Evolutionary conservation across 768 basidiomycete species (phyloP), one percentile per base, ranked within the genome.

Genomic region (Astraeus odoratus): DNA sequence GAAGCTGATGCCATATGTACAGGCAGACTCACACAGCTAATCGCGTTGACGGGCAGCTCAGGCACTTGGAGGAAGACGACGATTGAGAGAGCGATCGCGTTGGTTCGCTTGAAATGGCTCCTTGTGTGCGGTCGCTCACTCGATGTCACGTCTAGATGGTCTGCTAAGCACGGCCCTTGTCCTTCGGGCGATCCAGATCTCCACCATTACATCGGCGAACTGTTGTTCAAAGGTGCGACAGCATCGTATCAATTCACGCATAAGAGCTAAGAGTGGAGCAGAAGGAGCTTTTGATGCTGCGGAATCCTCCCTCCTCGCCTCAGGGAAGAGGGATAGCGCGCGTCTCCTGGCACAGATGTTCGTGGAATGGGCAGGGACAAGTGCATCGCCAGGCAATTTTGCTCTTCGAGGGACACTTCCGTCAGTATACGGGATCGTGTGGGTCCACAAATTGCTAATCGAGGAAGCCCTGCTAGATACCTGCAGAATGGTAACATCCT

Each of bases 11-110:
- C 25, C 12, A 25, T 19, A 42, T n/a, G n/a, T n/a, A 26, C 51
- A 95, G 93, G 86, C 51, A 81, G 84, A 55, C 57, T 97, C 52
- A 95, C 90, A 25, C 94, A 98, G 60, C 74, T 98, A 36, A 86
- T 97, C 56, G 92, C 91, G 8, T 70, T 97, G 44, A 79, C 83
- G 41, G 90, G 91, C 3, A 56, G 87, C 1, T 66, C 72, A 12
- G 93, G 90, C 10, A 59, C 82, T 25, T 99, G 95, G 96, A 72
- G 94, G 48, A 94, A 92, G 70, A 91, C 87, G 1, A 67, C 93
- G 41, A 85, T 91, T 29, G 89, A 93, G 57, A 84, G 80, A 59
- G 69, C 88, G 10, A 73, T 97, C 59, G 76, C 83, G 92, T 94
- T 61, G 58, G 83, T 72, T 48, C 44, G 15, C 44, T 35, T 23